phyloP scores from a whole-genome alignment of 2,329 filamentous ascomycete genomes.

The Colletotrichum tabaci region DNA sequence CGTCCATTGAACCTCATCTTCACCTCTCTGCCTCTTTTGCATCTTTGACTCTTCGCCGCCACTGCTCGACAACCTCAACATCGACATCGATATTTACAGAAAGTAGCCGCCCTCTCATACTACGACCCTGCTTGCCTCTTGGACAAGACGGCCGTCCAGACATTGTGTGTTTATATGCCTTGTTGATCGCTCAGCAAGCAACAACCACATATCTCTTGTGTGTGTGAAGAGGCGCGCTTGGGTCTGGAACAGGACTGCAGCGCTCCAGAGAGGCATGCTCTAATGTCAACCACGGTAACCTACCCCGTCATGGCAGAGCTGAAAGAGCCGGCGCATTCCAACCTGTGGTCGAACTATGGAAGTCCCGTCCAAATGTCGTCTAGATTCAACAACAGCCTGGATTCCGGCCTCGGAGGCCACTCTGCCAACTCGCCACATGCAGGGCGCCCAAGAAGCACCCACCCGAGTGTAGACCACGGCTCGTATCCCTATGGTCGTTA shows the following conservation, averaged over 20 bases:
- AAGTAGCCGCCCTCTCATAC: background rate
- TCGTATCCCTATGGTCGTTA: slow-evolving; percentile 69
- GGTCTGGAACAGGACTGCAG: slow-evolving; percentile 41
- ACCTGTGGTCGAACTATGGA: slow-evolving; percentile 72
- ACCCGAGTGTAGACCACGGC: slow-evolving; percentile 64
- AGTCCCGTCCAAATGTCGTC: slow-evolving; percentile 67
- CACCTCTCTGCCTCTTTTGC: slow-evolving; percentile 41
- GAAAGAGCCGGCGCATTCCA: slow-evolving; percentile 72
- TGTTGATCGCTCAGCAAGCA: slow-evolving; percentile 36
- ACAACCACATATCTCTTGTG: slow-evolving; percentile 15
- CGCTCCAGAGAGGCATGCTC: slow-evolving; percentile 60
- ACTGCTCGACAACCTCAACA: slow-evolving; percentile 15
- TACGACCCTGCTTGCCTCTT: slow-evolving; percentile 7
- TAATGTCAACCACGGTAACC: slow-evolving; percentile 74
- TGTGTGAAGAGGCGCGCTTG: slow-evolving; percentile 39
- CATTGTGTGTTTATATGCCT: slow-evolving; percentile 9
- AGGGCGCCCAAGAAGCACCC: slow-evolving; percentile 65
- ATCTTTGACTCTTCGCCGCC: slow-evolving; percentile 35
- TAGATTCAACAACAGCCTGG: slow-evolving; percentile 66
- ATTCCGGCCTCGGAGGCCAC: slow-evolving; percentile 63
- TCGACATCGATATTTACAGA: background rate
- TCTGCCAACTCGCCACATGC: slow-evolving; percentile 63
- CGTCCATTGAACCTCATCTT: slow-evolving; percentile 49
- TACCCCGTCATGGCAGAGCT: slow-evolving; percentile 76
- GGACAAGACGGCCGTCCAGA: slow-evolving; percentile 14